These are phyloP conservation scores for Boletus pseudo-olivaceus DNA, from an alignment of 768 basidiomycete species.

Conservation along the genomic window DNA sequence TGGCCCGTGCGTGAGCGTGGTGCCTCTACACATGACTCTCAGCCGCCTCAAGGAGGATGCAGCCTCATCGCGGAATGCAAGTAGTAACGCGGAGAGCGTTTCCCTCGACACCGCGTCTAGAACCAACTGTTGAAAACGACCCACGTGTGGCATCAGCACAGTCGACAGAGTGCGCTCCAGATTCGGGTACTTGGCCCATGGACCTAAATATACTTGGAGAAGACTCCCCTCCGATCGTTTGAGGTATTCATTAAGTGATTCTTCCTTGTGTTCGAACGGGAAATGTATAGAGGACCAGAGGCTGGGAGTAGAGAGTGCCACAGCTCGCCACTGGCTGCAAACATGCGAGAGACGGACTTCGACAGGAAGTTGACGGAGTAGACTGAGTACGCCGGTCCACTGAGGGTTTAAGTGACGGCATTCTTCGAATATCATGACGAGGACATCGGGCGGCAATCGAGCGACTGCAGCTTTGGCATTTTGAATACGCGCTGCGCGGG, in stretches of 20 bases:
- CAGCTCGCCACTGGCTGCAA: constrained; percentile 32
- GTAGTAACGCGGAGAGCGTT: constrained; percentile 22
- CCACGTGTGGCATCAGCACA: constrained; percentile 29
- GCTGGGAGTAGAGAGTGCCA: constrained; percentile 32
- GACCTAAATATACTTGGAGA: constrained; percentile 32
- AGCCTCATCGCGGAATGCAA: constrained; percentile 23
- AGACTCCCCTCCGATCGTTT: constrained; percentile 29
- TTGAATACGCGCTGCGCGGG: constrained; percentile 30
- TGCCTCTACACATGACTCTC: constrained; percentile 30
- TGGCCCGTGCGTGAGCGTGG: constrained; percentile 26
- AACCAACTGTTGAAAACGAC: constrained; percentile 28
- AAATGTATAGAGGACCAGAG: constrained; percentile 36
- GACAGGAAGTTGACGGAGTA: constrained; percentile 32
- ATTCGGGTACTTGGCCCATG: constrained; percentile 32
- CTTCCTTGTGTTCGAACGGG: constrained; percentile 28
- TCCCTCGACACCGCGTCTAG: constrained; percentile 31
- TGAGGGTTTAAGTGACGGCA: constrained; percentile 31
- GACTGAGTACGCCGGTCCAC: constrained; percentile 31
- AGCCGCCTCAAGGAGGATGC: constrained; percentile 27
- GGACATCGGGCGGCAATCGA: constrained; percentile 30
- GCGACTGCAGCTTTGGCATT: constrained; percentile 29
- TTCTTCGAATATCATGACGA: constrained; percentile 31
- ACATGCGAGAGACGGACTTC: constrained; percentile 35
- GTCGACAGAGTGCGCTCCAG: constrained; percentile 22
- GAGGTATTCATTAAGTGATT: constrained; percentile 32